A percentile compares a stretch with the other conserved stretches of the same genome.
phyloP scores from a whole-genome alignment of 2,329 filamentous ascomycete genomes.

The Lachnellula hyalina region DNA sequence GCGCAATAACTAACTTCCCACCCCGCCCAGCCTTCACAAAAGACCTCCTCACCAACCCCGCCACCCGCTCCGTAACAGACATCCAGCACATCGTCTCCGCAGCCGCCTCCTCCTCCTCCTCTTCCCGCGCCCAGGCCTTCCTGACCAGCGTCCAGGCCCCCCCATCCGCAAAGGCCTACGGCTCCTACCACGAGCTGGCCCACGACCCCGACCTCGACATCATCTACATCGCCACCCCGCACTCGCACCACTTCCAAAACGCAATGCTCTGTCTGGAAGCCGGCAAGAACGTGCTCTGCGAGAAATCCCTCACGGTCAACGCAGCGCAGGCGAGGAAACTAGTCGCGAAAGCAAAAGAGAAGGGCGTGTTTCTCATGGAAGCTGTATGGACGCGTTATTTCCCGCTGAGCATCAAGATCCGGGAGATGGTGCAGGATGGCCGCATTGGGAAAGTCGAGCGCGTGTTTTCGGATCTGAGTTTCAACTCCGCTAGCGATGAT shows the following conservation, averaged over 20 bases:
- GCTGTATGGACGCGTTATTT: constrained; percentile 69
- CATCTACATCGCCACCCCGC: constrained; percentile 66
- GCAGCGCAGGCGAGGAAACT: constrained; percentile 57
- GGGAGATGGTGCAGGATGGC: constrained; percentile 40
- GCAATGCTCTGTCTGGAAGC: constrained; percentile 58
- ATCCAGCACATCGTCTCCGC: constrained; percentile 58
- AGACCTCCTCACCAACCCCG: constrained; percentile 59
- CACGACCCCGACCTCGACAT: constrained; percentile 60
- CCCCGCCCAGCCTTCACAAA: constrained; percentile 46
- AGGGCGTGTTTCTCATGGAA: constrained; percentile 58
- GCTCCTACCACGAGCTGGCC: constrained; percentile 61
- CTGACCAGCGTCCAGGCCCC: constrained; percentile 52
- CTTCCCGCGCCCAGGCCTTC: constrained; percentile 55
- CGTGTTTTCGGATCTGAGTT: constrained; percentile 35
- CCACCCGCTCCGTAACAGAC: constrained; percentile 52
- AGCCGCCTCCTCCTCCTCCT: constrained; percentile 59
- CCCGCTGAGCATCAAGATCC: constrained; percentile 55
- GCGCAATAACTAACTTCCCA: background rate
- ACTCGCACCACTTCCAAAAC: constrained; percentile 70
- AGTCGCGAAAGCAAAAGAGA: constrained; percentile 54
- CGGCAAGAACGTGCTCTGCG: constrained; percentile 65
- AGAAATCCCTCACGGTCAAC: constrained; percentile 69
- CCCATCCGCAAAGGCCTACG: constrained; percentile 55
- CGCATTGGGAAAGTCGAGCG: constrained; percentile 41
- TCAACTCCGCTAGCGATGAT: constrained; percentile 47